Conservation (phyloP, 2,329 filamentous ascomycete genomes). For the Grosmannia huntii region DNA sequence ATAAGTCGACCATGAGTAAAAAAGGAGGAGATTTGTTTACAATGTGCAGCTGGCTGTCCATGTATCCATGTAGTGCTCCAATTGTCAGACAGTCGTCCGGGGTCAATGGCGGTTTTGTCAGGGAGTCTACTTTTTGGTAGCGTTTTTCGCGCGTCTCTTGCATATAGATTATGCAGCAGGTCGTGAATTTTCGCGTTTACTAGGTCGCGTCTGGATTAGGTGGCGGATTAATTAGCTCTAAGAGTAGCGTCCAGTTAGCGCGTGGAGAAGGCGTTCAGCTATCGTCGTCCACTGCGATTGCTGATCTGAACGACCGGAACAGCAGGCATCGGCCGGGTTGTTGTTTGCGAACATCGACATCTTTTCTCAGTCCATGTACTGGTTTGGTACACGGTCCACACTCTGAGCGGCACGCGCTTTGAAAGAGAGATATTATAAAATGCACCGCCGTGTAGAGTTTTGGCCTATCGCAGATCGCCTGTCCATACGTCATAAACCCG, state of each 20-base stretch:
- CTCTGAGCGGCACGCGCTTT: not conserved
- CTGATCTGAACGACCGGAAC: no score
- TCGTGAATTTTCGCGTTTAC: slow-evolving; percentile 3
- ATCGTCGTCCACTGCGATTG: not conserved
- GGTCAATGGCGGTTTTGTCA: not conserved
- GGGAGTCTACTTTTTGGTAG: not conserved
- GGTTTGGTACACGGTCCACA: not conserved
- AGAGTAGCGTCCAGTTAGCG: not conserved
- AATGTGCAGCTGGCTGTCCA: not conserved
- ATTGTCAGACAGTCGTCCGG: not conserved
- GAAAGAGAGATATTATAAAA: not conserved
- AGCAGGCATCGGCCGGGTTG: not conserved
- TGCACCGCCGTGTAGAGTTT: not conserved
- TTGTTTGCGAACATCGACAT: not conserved
- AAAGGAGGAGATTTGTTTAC: not conserved
- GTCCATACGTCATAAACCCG: not conserved
- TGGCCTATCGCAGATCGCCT: not conserved
- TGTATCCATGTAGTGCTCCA: not conserved
- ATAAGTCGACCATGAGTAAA: not conserved
- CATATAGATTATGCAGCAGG: not conserved
- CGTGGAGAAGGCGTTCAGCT: not conserved
- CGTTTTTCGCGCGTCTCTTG: not conserved
- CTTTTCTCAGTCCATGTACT: not conserved
- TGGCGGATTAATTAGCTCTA: not conserved
- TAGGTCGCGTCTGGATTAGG: not conserved